These are phyloP conservation scores for Coemansia sp. DNA, from an alignment of 192 early-diverging fungal genomes.

Conservation along the genomic window DNA sequence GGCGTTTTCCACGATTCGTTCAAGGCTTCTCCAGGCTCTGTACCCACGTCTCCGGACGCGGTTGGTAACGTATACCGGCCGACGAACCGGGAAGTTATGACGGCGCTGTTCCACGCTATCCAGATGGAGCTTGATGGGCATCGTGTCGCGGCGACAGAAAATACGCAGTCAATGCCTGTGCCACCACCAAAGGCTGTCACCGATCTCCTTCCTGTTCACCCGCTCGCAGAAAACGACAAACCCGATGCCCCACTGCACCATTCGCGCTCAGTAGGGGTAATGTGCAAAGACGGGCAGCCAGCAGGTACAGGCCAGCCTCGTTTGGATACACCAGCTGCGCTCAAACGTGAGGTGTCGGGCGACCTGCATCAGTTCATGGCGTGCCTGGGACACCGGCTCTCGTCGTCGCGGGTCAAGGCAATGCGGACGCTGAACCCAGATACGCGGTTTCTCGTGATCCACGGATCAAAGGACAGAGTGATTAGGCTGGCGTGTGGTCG, in stretches of 20 bases:
- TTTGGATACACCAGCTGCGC: no score
- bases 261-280: slow-evolving; percentile 1
- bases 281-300: no score
- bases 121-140: slow-evolving; percentile 14
- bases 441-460: slow-evolving; percentile 44
- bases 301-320: no score
- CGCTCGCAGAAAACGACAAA: no score
- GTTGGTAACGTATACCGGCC: background rate
- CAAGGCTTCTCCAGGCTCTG: background rate
- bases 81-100: slow-evolving; percentile 33
- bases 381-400: slow-evolving; percentile 43
- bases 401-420: slow-evolving; percentile 14
- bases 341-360: slow-evolving; percentile 23
- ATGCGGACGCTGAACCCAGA: slow-evolving; percentile 22
- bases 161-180: background rate
- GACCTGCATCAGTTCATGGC: slow-evolving; percentile 53
- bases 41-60: no score
- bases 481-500: slow-evolving; percentile 45
- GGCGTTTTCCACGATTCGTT: slow-evolving; percentile 19
- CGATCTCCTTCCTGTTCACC: no score
- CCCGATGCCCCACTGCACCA: slow-evolving; percentile 1
- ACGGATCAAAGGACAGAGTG: slow-evolving; percentile 48
- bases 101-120: slow-evolving; percentile 26
- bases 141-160: no score
- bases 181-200: background rate